Percentiles rank a stretch among this genome's conserved stretches.
These are phyloP conservation scores for Hypoxylon sp. DNA, from an alignment of 2,329 filamentous ascomycete genomes.

Conservation along the genomic window DNA sequence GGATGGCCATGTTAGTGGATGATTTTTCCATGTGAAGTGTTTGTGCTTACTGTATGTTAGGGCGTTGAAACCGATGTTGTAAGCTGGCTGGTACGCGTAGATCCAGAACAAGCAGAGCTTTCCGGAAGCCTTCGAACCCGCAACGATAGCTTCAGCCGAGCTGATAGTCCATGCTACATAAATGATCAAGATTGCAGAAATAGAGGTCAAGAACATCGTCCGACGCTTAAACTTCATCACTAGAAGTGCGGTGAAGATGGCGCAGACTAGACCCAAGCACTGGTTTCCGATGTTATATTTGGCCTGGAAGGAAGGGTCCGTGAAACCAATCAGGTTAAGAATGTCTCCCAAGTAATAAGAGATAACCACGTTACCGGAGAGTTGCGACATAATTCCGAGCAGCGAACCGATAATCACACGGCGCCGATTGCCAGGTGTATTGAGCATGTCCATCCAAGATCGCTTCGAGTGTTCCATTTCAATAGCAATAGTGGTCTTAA, in stretches of 20 bases:
- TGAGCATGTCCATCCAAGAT: conserved; percentile 68
- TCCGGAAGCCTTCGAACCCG: conserved; percentile 52
- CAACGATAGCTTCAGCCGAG: conserved; percentile 54
- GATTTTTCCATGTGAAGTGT: too few species aligned
- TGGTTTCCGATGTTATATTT: conserved; percentile 64
- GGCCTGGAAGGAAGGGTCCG: conserved; percentile 58
- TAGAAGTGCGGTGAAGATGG: conserved; percentile 59
- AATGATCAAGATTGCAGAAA: conserved; percentile 63
- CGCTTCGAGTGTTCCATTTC: conserved; percentile 64
- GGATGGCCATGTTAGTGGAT: conserved; percentile 17
- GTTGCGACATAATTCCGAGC: conserved; percentile 69
- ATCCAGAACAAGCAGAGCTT: conserved; percentile 68
- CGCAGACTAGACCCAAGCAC: conserved; percentile 64
- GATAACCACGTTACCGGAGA: conserved; percentile 66
- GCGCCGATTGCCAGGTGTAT: conserved; percentile 65
- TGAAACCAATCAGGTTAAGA: conserved; percentile 63
- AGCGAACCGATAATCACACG: conserved; percentile 64
- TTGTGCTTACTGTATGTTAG: conserved; percentile 71
- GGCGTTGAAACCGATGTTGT: conserved; percentile 74
- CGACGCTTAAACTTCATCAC: conserved; percentile 63
- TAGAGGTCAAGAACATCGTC: conserved; percentile 67
- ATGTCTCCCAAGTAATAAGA: conserved; percentile 64
- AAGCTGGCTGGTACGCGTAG: conserved; percentile 68
- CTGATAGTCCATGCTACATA: conserved; percentile 71
- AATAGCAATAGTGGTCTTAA: conserved; percentile 63